Percentiles rank a stretch among this genome's conserved stretches.
Conservation (phyloP, 306 rosid genomes). For the Erythrophleum fordii region DNA sequence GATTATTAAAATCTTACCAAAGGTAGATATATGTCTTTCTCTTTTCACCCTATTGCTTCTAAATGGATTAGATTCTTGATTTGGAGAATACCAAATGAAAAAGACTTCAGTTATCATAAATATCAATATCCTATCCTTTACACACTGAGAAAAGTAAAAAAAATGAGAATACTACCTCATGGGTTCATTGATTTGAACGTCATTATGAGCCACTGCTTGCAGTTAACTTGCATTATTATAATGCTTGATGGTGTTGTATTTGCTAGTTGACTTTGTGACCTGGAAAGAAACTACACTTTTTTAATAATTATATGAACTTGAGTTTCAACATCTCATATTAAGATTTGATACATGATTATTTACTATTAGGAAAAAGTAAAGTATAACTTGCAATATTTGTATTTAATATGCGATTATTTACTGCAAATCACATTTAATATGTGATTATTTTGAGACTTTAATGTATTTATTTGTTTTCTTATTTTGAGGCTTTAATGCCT, state of each 20-base stretch:
- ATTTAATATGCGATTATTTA: too few relatives aligned
- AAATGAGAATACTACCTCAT: background rate
- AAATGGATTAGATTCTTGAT: background rate
- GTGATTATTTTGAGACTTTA: too few relatives aligned
- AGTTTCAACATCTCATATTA: background rate
- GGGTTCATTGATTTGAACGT: conserved; percentile 12
- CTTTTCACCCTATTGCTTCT: background rate
- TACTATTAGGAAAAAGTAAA: too few relatives aligned
- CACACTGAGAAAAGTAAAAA: background rate
- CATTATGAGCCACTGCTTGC: background rate
- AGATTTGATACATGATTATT: too few relatives aligned
- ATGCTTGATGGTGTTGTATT: background rate
- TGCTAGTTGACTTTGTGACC: background rate
- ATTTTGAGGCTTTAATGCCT: too few relatives aligned
- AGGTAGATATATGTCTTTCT: conserved; percentile 54
- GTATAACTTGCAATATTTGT: too few relatives aligned
- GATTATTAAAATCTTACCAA: conserved; percentile 77
- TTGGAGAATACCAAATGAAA: conserved; percentile 13
- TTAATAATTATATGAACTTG: conserved; percentile 6
- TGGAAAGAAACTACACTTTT: background rate
- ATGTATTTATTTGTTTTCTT: too few relatives aligned
- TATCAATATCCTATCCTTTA: background rate
- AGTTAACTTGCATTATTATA: background rate
- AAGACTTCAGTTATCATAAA: background rate
- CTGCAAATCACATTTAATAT: too few relatives aligned